These are phyloP conservation scores for Penicillium occitanis DNA, from an alignment of 2,329 filamentous ascomycete genomes.

Conservation along the genomic window DNA sequence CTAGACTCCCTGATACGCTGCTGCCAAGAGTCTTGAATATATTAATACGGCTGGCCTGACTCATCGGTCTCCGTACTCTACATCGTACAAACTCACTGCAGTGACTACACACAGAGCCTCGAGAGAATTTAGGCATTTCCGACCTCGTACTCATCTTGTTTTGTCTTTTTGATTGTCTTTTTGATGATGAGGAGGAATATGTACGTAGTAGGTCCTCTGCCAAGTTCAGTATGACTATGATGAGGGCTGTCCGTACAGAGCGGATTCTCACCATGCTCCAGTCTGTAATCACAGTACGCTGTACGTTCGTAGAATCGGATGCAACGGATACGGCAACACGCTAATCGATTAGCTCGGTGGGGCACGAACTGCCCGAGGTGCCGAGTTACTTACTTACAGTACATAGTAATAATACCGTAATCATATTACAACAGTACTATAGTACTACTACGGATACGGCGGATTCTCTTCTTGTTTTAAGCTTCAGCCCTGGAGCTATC, in stretches of 20 bases:
- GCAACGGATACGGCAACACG: background rate
- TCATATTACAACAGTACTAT: background rate
- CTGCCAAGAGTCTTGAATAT: background rate
- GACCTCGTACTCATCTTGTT: background rate
- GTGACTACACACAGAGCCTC: background rate
- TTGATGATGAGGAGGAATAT: background rate
- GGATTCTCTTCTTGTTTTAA: background rate
- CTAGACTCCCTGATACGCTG: background rate
- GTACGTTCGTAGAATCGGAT: background rate
- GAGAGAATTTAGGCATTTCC: background rate
- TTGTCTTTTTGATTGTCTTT: background rate
- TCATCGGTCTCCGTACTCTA: background rate
- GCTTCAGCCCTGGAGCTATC: conserved; percentile 2
- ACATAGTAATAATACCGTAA: background rate
- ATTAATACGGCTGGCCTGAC: conserved; percentile 2
- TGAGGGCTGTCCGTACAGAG: background rate
- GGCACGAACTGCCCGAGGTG: conserved; percentile 4
- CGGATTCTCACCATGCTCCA: no score
- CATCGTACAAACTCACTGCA: no score
- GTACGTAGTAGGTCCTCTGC: background rate
- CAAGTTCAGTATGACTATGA: background rate
- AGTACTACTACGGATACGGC: background rate
- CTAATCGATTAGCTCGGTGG: background rate
- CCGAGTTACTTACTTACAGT: background rate
- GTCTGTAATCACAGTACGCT: no score